Percentiles rank a stretch among this genome's conserved stretches.
These are phyloP conservation scores for Berberis vulgaris DNA, from an alignment of 164 flowering plant genomes.

Conservation along the genomic window DNA sequence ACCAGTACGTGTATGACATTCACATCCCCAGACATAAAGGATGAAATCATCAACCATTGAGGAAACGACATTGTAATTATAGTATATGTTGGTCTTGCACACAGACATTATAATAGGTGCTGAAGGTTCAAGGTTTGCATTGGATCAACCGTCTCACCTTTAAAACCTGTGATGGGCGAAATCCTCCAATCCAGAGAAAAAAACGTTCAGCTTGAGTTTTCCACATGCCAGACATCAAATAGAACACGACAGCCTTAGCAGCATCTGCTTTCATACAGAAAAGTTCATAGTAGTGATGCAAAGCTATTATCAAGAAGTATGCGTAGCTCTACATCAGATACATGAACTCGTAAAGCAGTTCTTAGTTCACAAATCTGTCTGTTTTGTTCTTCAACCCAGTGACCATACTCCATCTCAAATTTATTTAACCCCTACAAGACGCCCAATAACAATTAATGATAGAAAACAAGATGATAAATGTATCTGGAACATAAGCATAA, in stretches of 20 bases:
- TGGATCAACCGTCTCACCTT: conserved; percentile 34
- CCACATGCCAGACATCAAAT: conserved; percentile 89
- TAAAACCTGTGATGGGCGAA: conserved; percentile 89
- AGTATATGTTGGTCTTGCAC: too few relatives aligned
- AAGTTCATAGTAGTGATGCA: conserved; percentile 69
- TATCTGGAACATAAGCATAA: too few relatives aligned
- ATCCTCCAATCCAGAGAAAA: conserved; percentile 96
- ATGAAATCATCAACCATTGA: too few relatives aligned
- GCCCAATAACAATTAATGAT: too few relatives aligned
- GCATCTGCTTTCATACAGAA: conserved; percentile 70
- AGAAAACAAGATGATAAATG: too few relatives aligned
- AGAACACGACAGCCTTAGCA: conserved; percentile 81
- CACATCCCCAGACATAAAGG: too few relatives aligned
- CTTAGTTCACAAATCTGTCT: conserved; percentile 47
- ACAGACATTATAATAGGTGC: too few relatives aligned
- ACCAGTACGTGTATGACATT: too few relatives aligned
- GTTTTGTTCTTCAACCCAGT: conserved; percentile 81
- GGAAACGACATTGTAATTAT: too few relatives aligned
- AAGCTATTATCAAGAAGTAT: conserved; percentile 40
- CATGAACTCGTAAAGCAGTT: conserved; percentile 49
- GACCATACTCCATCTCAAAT: conserved; percentile 45
- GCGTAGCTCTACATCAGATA: conserved; percentile 31
- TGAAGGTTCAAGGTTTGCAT: background rate
- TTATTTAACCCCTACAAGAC: too few relatives aligned
- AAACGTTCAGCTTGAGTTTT: conserved; percentile 73